Evolutionary conservation across 1,284 basidiomycete genomes (phyloP).

Genomic region (Pyrrhoderma lamaoense): DNA sequence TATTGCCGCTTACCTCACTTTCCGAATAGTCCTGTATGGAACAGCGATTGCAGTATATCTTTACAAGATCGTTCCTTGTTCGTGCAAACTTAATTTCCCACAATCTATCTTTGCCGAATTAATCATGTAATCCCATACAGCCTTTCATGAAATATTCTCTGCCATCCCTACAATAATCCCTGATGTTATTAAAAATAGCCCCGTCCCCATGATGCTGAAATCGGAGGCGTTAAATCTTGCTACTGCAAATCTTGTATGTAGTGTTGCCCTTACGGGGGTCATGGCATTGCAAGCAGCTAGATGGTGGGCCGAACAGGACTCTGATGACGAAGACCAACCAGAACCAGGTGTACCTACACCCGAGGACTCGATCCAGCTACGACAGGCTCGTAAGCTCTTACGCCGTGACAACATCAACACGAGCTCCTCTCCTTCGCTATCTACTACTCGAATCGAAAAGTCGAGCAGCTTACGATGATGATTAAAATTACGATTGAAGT

Average conservation of each 20-base stretch:
- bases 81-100: slow-evolving; percentile 26
- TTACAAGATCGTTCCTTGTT: slow-evolving; percentile 68
- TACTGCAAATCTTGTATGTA: slow-evolving; percentile 73
- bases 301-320: slow-evolving; percentile 64
- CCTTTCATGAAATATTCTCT: slow-evolving; percentile 48
- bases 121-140: slow-evolving; percentile 29
- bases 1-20: slow-evolving; percentile 5
- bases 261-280: slow-evolving; percentile 74
- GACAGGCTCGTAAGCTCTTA: slow-evolving; percentile 7
- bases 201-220: slow-evolving; percentile 33
- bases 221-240: slow-evolving; percentile 65
- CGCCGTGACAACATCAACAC: slow-evolving; percentile 5
- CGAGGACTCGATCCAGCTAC: slow-evolving; percentile 1
- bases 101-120: slow-evolving; percentile 6
- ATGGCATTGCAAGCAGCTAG: slow-evolving; percentile 71
- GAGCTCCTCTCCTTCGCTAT: background rate
- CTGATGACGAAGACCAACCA: slow-evolving; percentile 35
- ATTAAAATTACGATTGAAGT: no score
- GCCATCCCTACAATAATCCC: slow-evolving; percentile 33
- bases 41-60: slow-evolving; percentile 61
- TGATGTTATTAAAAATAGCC: slow-evolving; percentile 35
- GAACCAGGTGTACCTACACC: slow-evolving; percentile 10
- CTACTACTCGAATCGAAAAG: no score
- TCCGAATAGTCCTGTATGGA: slow-evolving; percentile 56
- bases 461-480: no score